Evolutionary conservation across 2,329 filamentous ascomycete genomes (phyloP), one percentile per base, ranked within the genome.

Genomic region (Paecilomyces niveus): DNA sequence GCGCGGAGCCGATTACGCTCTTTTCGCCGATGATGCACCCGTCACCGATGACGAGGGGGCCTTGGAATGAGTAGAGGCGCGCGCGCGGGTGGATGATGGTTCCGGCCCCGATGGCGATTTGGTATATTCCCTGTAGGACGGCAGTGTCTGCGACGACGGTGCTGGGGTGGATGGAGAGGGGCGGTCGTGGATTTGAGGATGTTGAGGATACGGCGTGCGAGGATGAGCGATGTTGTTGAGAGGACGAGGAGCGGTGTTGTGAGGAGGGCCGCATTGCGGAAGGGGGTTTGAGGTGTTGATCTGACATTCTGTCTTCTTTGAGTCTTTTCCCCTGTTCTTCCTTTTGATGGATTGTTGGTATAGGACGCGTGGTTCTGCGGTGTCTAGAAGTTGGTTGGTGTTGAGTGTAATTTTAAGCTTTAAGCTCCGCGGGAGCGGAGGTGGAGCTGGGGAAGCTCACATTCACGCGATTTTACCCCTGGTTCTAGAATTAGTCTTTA

Each of bases 81-180:
- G 87, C 85, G 54, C 92, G 89, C 1, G 94, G 92, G 68, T 97
- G 93, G n/a, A 99, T 77, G 6, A 97, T 84, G 3, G 85, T 87
- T 68, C 91, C 87, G 24, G 89, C 82, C 58, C 87, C 87, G 62
- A 97, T 85, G 52, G 85, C 87, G 62, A 99, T 90, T 1, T 85
- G 87, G 70, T 95, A 83, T 2, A 83, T 86, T 63, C 94, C 94
- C 58, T 76, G 74, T 62, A 78, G 71, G 31, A 71, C 66, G 3
- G 68, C 68, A 3, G 68, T 69, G 58, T 78, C 74, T 57, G 75
- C 69, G 61, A 78, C 70, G 33, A 72, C 74, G 8, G 74, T 66
- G 13, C 68, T 71, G 9, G 74, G 65, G 59, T 74, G 71, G 22
- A 69, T 64, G 62, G 70, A 69, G 39, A 77, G 59, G 31, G 74